Evolutionary conservation across 176 grass and related monocot genomes (phyloP).

Genomic region (Musa beccarii): DNA sequence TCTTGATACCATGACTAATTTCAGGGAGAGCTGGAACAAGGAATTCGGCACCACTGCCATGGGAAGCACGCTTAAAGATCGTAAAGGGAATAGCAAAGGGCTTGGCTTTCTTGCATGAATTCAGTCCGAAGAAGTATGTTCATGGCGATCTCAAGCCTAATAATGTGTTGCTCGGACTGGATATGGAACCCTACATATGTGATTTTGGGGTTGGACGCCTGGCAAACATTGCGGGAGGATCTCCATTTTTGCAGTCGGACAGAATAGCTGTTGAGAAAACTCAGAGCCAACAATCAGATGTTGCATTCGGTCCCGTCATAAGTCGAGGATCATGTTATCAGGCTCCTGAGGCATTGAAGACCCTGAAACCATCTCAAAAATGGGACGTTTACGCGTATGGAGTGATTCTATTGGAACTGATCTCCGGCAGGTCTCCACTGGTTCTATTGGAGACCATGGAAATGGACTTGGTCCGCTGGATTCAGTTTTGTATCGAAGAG

Average conservation of each 20-base stretch:
- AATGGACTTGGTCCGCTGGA: conserved; percentile 82
- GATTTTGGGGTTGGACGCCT: conserved; percentile 83
- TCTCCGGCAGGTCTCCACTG: conserved; percentile 46
- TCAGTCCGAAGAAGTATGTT: conserved; percentile 85
- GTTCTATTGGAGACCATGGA: conserved; percentile 65
- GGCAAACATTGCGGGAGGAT: conserved; percentile 79
- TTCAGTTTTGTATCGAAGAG: conserved; percentile 77
- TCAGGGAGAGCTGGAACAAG: conserved; percentile 55
- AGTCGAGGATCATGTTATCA: conserved; percentile 64
- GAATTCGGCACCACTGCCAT: conserved; percentile 46
- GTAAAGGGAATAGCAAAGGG: conserved; percentile 74
- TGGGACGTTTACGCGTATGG: conserved; percentile 92
- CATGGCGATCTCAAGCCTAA: conserved; percentile 85
- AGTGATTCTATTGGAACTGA: conserved; percentile 80
- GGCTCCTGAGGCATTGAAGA: conserved; percentile 76
- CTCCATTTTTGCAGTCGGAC: conserved; percentile 45
- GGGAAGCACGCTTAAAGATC: conserved; percentile 59
- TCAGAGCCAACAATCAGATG: conserved; percentile 48
- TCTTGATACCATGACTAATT: conserved; percentile 11
- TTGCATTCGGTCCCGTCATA: conserved; percentile 45
- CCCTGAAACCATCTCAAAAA: conserved; percentile 91
- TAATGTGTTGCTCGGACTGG: conserved; percentile 59
- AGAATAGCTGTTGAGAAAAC: conserved; percentile 36
- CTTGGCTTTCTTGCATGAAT: conserved; percentile 78
- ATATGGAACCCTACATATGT: conserved; percentile 70